Conservation (phyloP, 768 basidiomycete genomes). For the Hypholoma fasciculare region DNA sequence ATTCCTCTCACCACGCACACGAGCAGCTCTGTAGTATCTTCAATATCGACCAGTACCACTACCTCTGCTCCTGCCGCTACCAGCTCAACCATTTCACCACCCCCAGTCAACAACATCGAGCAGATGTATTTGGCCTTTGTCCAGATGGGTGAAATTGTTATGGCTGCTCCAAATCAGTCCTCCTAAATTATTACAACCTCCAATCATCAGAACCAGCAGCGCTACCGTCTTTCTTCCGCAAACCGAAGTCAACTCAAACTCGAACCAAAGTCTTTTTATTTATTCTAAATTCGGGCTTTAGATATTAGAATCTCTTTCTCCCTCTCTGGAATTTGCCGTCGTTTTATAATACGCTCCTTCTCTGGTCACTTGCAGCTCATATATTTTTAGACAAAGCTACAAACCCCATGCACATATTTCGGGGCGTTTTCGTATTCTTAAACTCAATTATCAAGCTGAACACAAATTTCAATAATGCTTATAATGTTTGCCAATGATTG, state of each 20-base stretch:
- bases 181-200: not conserved
- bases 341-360: too few species aligned
- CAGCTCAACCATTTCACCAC: not conserved
- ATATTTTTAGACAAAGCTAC: too few species aligned
- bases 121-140: constrained; percentile 16
- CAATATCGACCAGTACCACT: constrained; percentile 2
- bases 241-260: not conserved
- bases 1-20: not conserved
- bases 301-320: not conserved
- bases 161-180: constrained; percentile 7
- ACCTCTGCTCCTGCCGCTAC: constrained; percentile 8
- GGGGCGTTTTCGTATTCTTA: too few species aligned
- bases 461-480: too few species aligned
- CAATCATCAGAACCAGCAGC: not conserved
- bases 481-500: too few species aligned
- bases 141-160: constrained; percentile 16
- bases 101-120: constrained; percentile 9
- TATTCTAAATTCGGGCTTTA: not conserved
- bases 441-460: too few species aligned
- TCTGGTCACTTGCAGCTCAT: too few species aligned
- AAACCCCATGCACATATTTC: too few species aligned
- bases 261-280: too few species aligned
- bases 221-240: not conserved
- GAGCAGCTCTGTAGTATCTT: constrained; percentile 2
- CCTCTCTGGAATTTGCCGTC: not conserved